Base-by-base conservation (phyloP, 2,329 filamentous ascomycete genomes). In the Fusarium sublunatum region DNA sequence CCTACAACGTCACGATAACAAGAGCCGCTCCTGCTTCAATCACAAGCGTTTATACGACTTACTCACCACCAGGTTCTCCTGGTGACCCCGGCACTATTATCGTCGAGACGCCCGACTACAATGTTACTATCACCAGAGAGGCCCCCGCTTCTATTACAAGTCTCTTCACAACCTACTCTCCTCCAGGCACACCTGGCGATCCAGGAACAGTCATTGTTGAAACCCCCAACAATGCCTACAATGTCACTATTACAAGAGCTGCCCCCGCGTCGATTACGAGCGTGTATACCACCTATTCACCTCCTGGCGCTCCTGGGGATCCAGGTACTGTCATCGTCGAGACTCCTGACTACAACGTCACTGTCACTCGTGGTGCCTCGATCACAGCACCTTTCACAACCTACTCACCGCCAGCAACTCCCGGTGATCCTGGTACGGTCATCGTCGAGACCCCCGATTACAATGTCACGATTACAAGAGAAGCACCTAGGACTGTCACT, bases 181-280 rank as follows among this genome's bases (percentile, higher is more conserved):
- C 58, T 25, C 56, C 58, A 19, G 57, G 40, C 3, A 35, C 58
- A 3, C 26, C 58, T 25, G 58, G 58, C 4, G 58, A 61, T 28
- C 58, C 58, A 3, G 58, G 58, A 4, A 61, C 60, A 2, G 59
- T 63, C 5, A 46, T 63, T n/a, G 32, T 63, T 5, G 58, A 63
- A 12, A 63, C 48, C 4, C 58, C 58, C 4, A 53, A 55, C 13
- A 53, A 53, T 12, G 56, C 19, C 5, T 62, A 47, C 4, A 62
- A 61, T 12, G 58, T 62, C 7, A 62, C 59, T 7, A 43, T 61
- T n/a, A 64, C 60, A 11, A 42, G 48, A 24, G 59, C 41, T 13
- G 57, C 35, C 1, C 31, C 46, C 1, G 46, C n/a, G 7, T 43
- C 46, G 1, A 13, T 60, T 6, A 60, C 57, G 4, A 34, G 29